Percentiles rank a stretch among this genome's conserved stretches.
Evolutionary conservation across 768 basidiomycete species (phyloP).

Genomic region (Trametes cingulata): DNA sequence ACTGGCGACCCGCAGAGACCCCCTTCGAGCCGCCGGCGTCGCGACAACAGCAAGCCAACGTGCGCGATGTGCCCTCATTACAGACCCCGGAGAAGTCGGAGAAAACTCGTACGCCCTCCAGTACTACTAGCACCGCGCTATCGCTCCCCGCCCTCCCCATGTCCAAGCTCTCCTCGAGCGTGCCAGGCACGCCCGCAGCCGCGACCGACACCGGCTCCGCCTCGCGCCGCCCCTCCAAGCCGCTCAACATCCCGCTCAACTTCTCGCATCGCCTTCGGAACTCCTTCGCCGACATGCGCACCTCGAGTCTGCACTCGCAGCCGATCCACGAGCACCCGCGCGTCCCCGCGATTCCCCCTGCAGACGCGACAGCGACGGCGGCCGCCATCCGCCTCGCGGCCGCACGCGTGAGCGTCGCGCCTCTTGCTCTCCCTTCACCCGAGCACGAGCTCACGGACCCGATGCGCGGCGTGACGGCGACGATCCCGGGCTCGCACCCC

Average conservation of each 20-base stretch:
- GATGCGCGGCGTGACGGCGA: slow-evolving; percentile 71
- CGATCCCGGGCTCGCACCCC: slow-evolving; percentile 64
- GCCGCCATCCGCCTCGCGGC: slow-evolving; percentile 89
- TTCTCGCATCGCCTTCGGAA: slow-evolving; percentile 45
- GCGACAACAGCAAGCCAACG: neutral
- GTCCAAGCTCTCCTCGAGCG: neutral
- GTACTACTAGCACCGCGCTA: neutral
- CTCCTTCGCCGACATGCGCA: slow-evolving; percentile 48
- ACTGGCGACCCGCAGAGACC: slow-evolving; percentile 19
- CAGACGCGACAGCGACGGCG: slow-evolving; percentile 65
- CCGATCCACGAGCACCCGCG: slow-evolving; percentile 3
- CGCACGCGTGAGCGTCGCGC: slow-evolving; percentile 78
- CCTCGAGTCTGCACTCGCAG: slow-evolving; percentile 25
- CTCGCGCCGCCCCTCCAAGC: neutral
- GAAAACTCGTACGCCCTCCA: neutral
- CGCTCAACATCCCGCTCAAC: slow-evolving; percentile 22
- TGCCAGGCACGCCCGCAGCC: neutral
- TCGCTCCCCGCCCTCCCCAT: neutral
- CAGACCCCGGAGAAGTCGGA: neutral
- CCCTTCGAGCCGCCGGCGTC: slow-evolving; percentile 5
- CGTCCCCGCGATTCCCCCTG: slow-evolving; percentile 32
- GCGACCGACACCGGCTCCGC: neutral
- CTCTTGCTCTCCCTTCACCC: slow-evolving; percentile 84
- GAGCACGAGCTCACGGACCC: slow-evolving; percentile 93
- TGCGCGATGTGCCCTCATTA: neutral